Evolutionary conservation across 768 basidiomycete genomes (phyloP).

Genomic region (Floccularia luteovirens): DNA sequence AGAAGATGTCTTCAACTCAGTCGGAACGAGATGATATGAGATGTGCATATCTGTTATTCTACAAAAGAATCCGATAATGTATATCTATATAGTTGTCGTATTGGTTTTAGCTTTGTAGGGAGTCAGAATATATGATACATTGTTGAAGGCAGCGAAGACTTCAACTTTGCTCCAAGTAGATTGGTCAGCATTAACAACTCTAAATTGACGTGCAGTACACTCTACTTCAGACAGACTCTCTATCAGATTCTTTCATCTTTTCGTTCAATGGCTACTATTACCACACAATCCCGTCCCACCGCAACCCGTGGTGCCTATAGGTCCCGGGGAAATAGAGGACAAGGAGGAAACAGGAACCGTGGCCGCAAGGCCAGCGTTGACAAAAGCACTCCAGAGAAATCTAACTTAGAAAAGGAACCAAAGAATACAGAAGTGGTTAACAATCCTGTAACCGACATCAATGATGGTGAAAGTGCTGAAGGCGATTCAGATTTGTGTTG

Average conservation of each 20-base stretch:
- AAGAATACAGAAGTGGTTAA: neutral
- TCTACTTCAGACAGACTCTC: too few relatives aligned
- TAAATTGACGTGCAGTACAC: too few relatives aligned
- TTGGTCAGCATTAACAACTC: neutral
- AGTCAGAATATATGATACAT: too few relatives aligned
- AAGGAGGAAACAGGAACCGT: conserved; percentile 9
- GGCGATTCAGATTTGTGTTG: conserved; percentile 57
- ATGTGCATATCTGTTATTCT: conserved; percentile 86
- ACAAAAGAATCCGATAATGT: conserved; percentile 45
- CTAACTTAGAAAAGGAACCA: neutral
- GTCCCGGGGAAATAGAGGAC: conserved; percentile 6
- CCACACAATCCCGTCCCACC: conserved; percentile 5
- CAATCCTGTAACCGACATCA: neutral
- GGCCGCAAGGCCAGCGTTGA: conserved; percentile 9
- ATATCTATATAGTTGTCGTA: too few relatives aligned
- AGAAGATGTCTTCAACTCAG: conserved; percentile 66
- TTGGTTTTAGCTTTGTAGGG: too few relatives aligned
- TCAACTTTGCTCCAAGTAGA: too few relatives aligned
- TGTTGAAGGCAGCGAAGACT: too few relatives aligned
- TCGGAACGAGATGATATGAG: conserved; percentile 46
- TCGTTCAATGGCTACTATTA: neutral
- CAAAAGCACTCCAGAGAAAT: neutral
- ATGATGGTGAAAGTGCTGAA: conserved; percentile 13
- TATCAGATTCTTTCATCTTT: too few relatives aligned
- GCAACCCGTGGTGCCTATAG: conserved; percentile 10